These are phyloP conservation scores for Lentinula detonsa DNA, from an alignment of 768 basidiomycete species.

Conservation along the genomic window DNA sequence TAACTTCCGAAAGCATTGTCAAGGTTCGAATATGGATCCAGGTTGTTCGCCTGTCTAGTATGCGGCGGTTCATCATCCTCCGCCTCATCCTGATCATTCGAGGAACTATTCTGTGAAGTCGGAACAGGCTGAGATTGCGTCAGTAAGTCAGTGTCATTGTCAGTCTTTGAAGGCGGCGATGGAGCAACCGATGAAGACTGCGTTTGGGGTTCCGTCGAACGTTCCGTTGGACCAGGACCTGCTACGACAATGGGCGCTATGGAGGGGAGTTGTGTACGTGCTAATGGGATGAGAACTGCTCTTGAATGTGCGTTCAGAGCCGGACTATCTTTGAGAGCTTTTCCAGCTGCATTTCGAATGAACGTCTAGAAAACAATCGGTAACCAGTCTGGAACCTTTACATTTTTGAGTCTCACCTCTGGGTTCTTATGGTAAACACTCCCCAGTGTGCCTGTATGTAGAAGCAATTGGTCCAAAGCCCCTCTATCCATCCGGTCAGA, in stretches of 20 bases:
- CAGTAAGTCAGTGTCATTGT: slow-evolving; percentile 21
- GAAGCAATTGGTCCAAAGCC: slow-evolving; percentile 86
- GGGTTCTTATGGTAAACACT: slow-evolving; percentile 99
- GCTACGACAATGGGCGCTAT: slow-evolving; percentile 38
- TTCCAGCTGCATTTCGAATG: slow-evolving; percentile 84
- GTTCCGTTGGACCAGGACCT: slow-evolving; percentile 61
- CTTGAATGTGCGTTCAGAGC: slow-evolving; percentile 83
- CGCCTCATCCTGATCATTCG: slow-evolving; percentile 19
- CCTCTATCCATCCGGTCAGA: slow-evolving; percentile 97
- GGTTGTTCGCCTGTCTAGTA: slow-evolving; percentile 14
- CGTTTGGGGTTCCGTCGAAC: slow-evolving; percentile 45
- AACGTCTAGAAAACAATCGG: slow-evolving; percentile 57
- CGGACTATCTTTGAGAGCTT: slow-evolving; percentile 79
- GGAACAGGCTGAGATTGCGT: slow-evolving; percentile 8
- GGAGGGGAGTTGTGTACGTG: slow-evolving; percentile 44
- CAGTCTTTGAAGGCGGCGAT: slow-evolving; percentile 22
- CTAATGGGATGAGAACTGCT: slow-evolving; percentile 58
- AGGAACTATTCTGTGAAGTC: background rate
- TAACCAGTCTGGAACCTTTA: background rate
- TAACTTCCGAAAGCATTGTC: slow-evolving; percentile 74
- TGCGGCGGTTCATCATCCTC: slow-evolving; percentile 38
- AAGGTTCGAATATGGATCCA: slow-evolving; percentile 82
- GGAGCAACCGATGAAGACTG: slow-evolving; percentile 17
- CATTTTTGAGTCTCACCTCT: slow-evolving; percentile 45
- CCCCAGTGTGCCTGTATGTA: slow-evolving; percentile 91